Percentiles rank a stretch among this genome's conserved stretches.
Conservation (phyloP, 495 filamentous ascomycete genomes). For the Sabuloglossum arenarium region DNA sequence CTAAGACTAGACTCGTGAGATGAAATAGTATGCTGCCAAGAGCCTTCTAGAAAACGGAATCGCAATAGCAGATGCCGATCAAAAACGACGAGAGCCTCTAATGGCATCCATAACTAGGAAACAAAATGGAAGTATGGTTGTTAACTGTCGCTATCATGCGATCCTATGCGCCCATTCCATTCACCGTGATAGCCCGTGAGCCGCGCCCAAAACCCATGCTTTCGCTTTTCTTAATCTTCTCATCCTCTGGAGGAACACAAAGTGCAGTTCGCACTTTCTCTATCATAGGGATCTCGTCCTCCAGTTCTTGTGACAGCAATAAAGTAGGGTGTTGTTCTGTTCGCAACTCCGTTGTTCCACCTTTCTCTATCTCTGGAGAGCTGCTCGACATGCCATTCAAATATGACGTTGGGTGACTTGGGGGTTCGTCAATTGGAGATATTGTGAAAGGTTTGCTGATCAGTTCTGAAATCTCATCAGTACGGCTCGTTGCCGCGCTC, state of each 20-base stretch:
- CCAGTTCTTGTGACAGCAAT: background rate
- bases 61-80: too few species aligned
- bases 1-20: too few species aligned
- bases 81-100: too few species aligned
- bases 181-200: too few species aligned
- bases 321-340: background rate
- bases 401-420: background rate
- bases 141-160: too few species aligned
- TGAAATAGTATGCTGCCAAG: too few species aligned
- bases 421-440: background rate
- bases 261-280: background rate
- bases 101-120: too few species aligned
- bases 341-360: background rate
- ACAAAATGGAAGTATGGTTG: too few species aligned
- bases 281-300: background rate
- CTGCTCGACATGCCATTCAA: background rate
- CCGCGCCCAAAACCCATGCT: background rate
- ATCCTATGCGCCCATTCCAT: too few species aligned
- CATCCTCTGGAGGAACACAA: background rate
- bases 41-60: too few species aligned
- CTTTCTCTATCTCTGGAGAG: background rate
- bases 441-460: background rate
- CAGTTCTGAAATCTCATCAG: background rate
- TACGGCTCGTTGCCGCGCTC: background rate
- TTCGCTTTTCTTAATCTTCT: background rate